A percentile compares a stretch with the other conserved stretches of the same genome.
phyloP scores from a whole-genome alignment of 306 rosid genomes.

The Styphnolobium japonicum region DNA sequence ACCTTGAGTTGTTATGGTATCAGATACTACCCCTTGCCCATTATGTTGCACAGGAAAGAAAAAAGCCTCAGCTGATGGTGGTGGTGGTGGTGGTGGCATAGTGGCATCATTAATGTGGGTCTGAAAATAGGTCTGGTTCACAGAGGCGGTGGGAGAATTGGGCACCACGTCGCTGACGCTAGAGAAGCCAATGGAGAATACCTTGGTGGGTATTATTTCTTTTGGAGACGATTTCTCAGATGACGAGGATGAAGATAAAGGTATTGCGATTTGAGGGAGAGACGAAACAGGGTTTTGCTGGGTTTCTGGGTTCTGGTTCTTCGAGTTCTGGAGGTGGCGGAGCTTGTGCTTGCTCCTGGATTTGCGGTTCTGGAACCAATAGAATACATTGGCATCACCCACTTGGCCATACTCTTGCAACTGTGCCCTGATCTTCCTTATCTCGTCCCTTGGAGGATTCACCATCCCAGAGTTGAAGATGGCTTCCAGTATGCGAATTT shows the following conservation, averaged over 20 bases:
- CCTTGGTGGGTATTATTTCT: conserved; percentile 24
- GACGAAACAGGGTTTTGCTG: conserved; percentile 26
- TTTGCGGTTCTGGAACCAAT: conserved; percentile 96
- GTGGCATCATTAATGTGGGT: conserved; percentile 32
- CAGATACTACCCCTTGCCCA: conserved; percentile 1
- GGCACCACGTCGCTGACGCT: conserved; percentile 41
- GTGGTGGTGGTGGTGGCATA: conserved; percentile 14
- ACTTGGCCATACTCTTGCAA: conserved; percentile 93
- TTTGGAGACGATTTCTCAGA: conserved; percentile 74
- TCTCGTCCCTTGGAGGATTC: conserved; percentile 95
- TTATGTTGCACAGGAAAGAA: conserved; percentile 52
- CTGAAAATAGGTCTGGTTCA: conserved; percentile 49
- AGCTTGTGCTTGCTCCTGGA: conserved; percentile 98
- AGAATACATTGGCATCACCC: conserved; percentile 95
- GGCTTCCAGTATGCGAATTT: conserved; percentile 82
- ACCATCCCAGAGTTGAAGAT: conserved; percentile 97
- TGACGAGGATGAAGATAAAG: conserved; percentile 53
- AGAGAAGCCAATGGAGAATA: conserved; percentile 51
- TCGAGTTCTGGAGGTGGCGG: conserved; percentile 76
- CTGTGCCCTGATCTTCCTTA: conserved; percentile 84
- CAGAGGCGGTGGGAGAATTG: conserved; percentile 53
- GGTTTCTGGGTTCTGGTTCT: conserved; percentile 28
- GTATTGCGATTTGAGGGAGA: conserved; percentile 8
- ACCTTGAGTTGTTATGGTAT: conserved; percentile 42
- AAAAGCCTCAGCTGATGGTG: conserved; percentile 37